A percentile compares a stretch with the other conserved stretches of the same genome.
phyloP scores from a whole-genome alignment of 2,329 filamentous ascomycete species.

The Zarea fungicola region DNA sequence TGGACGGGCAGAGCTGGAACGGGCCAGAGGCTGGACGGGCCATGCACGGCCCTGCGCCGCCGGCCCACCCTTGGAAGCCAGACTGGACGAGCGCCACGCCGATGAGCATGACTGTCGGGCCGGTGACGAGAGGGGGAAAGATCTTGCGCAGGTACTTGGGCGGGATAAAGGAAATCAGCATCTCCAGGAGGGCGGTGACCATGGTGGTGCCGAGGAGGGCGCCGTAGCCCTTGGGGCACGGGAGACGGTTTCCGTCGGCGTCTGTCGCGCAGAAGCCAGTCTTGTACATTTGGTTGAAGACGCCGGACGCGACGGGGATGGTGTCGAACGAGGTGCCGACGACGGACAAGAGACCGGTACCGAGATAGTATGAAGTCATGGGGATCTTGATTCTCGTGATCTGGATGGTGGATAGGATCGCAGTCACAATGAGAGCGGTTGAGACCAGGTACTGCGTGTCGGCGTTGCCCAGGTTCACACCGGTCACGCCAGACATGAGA shows the following conservation, averaged over 20 bases:
- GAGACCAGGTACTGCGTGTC: slow-evolving; percentile 74
- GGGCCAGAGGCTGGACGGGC: slow-evolving; percentile 43
- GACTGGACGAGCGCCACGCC: slow-evolving; percentile 66
- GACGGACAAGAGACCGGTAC: slow-evolving; percentile 74
- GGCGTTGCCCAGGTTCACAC: slow-evolving; percentile 56
- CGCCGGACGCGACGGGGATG: slow-evolving; percentile 67
- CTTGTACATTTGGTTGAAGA: slow-evolving; percentile 70
- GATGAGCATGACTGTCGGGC: slow-evolving; percentile 65
- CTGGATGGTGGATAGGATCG: slow-evolving; percentile 67
- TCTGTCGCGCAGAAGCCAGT: slow-evolving; percentile 61
- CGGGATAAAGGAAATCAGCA: slow-evolving; percentile 69
- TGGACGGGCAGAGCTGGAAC: slow-evolving; percentile 61
- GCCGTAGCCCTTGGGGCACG: slow-evolving; percentile 73
- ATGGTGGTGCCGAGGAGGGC: slow-evolving; percentile 63
- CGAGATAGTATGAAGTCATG: slow-evolving; percentile 63
- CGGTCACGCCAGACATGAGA: slow-evolving; percentile 57
- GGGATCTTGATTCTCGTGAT: slow-evolving; percentile 71
- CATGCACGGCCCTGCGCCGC: slow-evolving; percentile 59
- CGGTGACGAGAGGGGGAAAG: slow-evolving; percentile 74
- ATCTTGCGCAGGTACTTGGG: slow-evolving; percentile 63
- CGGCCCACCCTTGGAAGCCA: slow-evolving; percentile 74
- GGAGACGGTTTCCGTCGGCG: slow-evolving; percentile 57
- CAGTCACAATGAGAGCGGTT: slow-evolving; percentile 71
- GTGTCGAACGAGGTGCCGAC: slow-evolving; percentile 74
- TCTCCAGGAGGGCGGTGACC: slow-evolving; percentile 62